Evolutionary conservation across 805 yeast species (phyloP).

Genomic region (Groenewaldozyma tartarivorans): DNA sequence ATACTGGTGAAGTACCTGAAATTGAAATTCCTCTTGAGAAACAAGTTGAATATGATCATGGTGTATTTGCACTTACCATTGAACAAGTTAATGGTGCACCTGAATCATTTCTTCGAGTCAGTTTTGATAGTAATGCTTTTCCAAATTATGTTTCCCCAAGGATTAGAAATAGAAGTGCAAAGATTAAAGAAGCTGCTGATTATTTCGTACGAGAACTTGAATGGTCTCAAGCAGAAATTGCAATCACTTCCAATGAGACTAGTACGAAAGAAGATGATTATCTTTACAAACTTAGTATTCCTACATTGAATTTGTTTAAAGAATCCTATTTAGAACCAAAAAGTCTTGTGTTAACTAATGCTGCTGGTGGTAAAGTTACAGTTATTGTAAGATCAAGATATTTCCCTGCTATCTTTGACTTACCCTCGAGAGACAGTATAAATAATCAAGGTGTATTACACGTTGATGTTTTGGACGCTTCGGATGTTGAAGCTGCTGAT

Average conservation of each 20-base stretch:
- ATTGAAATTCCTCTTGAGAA: conserved; percentile 42
- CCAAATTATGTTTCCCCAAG: conserved; percentile 50
- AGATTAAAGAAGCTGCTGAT: conserved; percentile 54
- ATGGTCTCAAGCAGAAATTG: conserved; percentile 55
- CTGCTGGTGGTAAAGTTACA: conserved; percentile 34
- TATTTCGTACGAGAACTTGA: conserved; percentile 68
- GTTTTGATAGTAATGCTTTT: conserved; percentile 67
- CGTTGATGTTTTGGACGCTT: conserved; percentile 54
- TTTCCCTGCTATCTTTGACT: conserved; percentile 56
- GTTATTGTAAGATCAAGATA: conserved; percentile 58
- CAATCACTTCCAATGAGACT: conserved; percentile 45
- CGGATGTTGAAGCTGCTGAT: conserved; percentile 74
- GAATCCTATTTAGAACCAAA: conserved; percentile 57
- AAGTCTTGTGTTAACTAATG: conserved; percentile 45
- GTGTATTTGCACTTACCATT: conserved; percentile 65
- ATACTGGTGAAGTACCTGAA: conserved; percentile 27
- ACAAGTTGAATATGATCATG: conserved; percentile 45
- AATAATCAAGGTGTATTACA: conserved; percentile 64
- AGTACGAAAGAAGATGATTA: conserved; percentile 43
- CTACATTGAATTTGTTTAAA: conserved; percentile 56
- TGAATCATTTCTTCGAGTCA: conserved; percentile 62
- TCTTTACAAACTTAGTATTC: conserved; percentile 52
- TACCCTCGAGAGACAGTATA: conserved; percentile 69
- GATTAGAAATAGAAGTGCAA: conserved; percentile 29
- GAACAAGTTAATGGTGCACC: conserved; percentile 47